Evolutionary conservation across 768 basidiomycete genomes (phyloP).

Genomic region (Lactarius evosmus): DNA sequence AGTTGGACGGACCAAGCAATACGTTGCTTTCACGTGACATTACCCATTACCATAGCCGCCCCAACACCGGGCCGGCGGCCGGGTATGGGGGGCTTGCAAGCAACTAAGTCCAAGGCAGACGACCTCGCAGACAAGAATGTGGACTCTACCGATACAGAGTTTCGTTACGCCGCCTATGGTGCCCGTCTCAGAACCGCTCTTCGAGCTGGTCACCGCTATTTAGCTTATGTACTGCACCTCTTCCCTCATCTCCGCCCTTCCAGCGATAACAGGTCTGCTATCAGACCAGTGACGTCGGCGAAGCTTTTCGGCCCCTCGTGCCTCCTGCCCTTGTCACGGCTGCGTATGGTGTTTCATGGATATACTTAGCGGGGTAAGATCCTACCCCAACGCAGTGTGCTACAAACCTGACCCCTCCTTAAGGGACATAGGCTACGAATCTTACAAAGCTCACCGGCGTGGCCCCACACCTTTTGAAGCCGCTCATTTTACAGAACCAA

Average conservation of each 20-base stretch:
- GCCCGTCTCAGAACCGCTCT: conserved; percentile 75
- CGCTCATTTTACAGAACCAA: conserved; percentile 64
- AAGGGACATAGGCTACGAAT: conserved; percentile 74
- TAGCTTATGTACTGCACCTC: conserved; percentile 63
- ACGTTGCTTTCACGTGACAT: conserved; percentile 14
- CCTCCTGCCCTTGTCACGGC: conserved; percentile 67
- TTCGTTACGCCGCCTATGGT: conserved; percentile 74
- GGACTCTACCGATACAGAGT: conserved; percentile 62
- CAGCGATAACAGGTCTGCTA: conserved; percentile 28
- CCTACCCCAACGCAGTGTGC: neutral
- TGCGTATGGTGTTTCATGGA: conserved; percentile 79
- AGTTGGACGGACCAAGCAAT: neutral
- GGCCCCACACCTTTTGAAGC: conserved; percentile 69
- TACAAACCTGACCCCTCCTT: conserved; percentile 5
- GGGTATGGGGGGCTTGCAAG: neutral
- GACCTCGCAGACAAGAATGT: conserved; percentile 60
- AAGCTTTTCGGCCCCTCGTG: conserved; percentile 78
- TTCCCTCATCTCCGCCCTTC: neutral
- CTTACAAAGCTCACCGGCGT: conserved; percentile 68
- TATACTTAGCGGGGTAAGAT: conserved; percentile 66
- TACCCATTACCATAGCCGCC: neutral
- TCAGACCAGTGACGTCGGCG: conserved; percentile 79
- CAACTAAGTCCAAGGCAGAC: conserved; percentile 49
- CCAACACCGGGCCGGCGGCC: conserved; percentile 23
- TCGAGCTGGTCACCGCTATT: conserved; percentile 63